Percentiles rank a stretch among this genome's conserved stretches.
These are phyloP conservation scores for Aspergillus sp. DNA, from an alignment of 2,329 filamentous ascomycete species.

Conservation along the genomic window DNA sequence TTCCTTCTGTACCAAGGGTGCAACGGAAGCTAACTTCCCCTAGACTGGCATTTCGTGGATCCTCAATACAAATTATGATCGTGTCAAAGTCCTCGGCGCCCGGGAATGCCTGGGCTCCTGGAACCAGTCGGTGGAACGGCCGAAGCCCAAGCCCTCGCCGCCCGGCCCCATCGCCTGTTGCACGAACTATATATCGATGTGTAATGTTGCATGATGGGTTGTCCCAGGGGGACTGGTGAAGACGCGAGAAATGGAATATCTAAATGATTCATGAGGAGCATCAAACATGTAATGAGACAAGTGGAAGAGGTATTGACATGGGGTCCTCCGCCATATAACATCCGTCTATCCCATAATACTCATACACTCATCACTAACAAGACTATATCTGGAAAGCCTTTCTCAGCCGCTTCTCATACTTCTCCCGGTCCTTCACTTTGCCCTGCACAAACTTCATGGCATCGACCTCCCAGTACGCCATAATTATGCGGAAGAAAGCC, in stretches of 20 bases:
- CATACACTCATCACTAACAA: not conserved
- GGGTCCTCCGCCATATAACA: not conserved
- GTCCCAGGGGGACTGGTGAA: too few relatives aligned
- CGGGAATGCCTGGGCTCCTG: not conserved
- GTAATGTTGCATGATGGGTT: too few relatives aligned
- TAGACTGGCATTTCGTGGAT: not conserved
- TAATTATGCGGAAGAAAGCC: not conserved
- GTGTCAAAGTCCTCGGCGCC: not conserved
- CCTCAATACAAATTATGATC: not conserved
- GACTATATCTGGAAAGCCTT: constrained; percentile 1
- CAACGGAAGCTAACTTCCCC: not conserved
- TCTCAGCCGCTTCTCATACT: not conserved
- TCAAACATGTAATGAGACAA: too few relatives aligned
- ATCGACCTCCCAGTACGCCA: not conserved
- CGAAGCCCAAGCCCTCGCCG: too few relatives aligned
- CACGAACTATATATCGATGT: too few relatives aligned
- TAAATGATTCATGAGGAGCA: too few relatives aligned
- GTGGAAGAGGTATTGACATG: too few relatives aligned
- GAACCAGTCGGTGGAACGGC: not conserved
- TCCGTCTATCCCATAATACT: not conserved
- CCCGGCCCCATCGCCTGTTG: too few relatives aligned
- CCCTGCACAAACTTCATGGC: not conserved
- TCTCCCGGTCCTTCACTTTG: not conserved
- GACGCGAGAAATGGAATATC: too few relatives aligned
- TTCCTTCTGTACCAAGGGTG: not conserved